Percentiles rank a stretch among this genome's conserved stretches.
Conservation (phyloP, 176 grass and related monocot species). For the Avena atlantica region DNA sequence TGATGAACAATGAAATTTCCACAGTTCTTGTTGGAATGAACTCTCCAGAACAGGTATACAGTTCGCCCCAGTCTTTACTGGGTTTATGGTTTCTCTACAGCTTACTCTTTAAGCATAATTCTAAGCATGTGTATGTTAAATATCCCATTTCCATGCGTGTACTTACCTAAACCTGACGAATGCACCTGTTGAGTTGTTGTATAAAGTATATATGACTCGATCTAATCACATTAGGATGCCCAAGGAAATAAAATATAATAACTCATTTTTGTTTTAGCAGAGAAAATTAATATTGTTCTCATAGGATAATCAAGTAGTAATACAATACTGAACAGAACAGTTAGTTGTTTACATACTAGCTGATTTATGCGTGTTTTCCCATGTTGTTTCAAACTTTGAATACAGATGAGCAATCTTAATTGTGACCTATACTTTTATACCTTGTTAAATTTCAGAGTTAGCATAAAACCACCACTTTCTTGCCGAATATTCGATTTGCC, state of each 20-base stretch:
- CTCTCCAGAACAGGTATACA: slow-evolving; percentile 72
- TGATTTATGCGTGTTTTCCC: neutral
- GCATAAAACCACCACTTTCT: too few species aligned
- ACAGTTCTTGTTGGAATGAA: slow-evolving; percentile 94
- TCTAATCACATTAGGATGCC: neutral
- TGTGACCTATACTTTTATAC: neutral
- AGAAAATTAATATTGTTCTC: neutral
- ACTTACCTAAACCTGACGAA: neutral
- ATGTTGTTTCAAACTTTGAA: neutral
- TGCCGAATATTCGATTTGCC: too few species aligned
- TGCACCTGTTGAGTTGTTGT: neutral
- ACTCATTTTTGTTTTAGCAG: neutral
- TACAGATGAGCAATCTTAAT: neutral
- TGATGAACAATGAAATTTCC: slow-evolving; percentile 85
- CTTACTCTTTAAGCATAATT: neutral
- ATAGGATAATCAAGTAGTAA: neutral
- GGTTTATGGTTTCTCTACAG: neutral
- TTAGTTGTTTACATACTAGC: neutral
- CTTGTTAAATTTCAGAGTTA: too few species aligned
- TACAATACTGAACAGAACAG: neutral
- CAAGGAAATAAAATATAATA: neutral
- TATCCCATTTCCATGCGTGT: neutral
- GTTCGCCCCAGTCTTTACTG: neutral
- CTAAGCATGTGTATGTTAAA: neutral
- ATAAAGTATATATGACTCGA: neutral